These are phyloP conservation scores for Rhizopogon salebrosus DNA, from an alignment of 768 basidiomycete species.

Conservation along the genomic window DNA sequence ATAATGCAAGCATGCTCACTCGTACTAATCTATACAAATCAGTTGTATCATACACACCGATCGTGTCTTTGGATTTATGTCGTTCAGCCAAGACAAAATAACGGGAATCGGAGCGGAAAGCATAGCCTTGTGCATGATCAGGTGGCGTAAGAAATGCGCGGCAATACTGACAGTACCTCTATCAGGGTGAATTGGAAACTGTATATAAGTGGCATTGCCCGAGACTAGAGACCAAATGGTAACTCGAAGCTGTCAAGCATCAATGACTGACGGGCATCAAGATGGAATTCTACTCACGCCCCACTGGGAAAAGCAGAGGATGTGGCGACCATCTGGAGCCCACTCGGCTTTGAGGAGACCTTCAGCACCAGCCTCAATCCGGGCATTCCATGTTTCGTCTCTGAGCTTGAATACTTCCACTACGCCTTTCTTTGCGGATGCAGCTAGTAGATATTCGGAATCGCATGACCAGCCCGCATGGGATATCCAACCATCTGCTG, in stretches of 20 bases:
- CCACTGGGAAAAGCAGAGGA: slow-evolving; percentile 91
- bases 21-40: slow-evolving; percentile 69
- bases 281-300: slow-evolving; percentile 54
- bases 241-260: slow-evolving; percentile 60
- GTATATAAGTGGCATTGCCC: slow-evolving; percentile 75
- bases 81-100: slow-evolving; percentile 86
- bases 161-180: slow-evolving; percentile 43
- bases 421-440: slow-evolving; percentile 63
- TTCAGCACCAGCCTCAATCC: slow-evolving; percentile 78
- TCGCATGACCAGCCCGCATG: slow-evolving; percentile 85
- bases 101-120: slow-evolving; percentile 74
- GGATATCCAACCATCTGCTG: slow-evolving; percentile 47
- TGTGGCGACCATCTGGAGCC: slow-evolving; percentile 78
- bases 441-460: slow-evolving; percentile 81
- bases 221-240: slow-evolving; percentile 81
- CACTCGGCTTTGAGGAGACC: slow-evolving; percentile 85
- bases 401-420: slow-evolving; percentile 77
- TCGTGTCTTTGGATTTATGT: slow-evolving; percentile 83
- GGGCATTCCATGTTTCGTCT: slow-evolving; percentile 74
- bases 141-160: not conserved
- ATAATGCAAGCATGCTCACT: slow-evolving; percentile 31
- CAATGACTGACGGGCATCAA: not conserved
- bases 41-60: slow-evolving; percentile 77
- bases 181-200: slow-evolving; percentile 79
- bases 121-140: slow-evolving; percentile 49